Base-by-base conservation (phyloP, 2,329 filamentous ascomycete species). In the Dactylellina parvicollis region DNA sequence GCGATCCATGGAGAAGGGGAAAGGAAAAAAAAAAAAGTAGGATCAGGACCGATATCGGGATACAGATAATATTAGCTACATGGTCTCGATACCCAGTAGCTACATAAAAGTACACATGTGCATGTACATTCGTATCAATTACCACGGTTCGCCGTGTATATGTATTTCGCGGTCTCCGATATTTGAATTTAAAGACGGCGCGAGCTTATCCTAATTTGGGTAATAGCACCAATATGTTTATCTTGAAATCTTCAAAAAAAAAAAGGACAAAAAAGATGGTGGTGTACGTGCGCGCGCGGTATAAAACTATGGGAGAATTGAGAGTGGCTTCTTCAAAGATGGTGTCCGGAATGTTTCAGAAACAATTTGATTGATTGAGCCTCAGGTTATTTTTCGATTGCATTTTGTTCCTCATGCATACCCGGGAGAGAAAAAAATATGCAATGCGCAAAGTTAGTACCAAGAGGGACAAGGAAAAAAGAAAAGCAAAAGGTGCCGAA, bases 271-370 rank as follows among this genome's bases (percentile, higher is more conserved):
- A 3, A 49, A 56, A 56, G 52, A 24, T 24, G n/a, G 28, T 22
- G 30, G 7, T 30, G 26, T 8, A 26, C 7, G 52, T 22, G 32
- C n/a, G 52, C 52, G 34, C n/a, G 28, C 47, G 26, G 47, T 52
- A 52, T 52, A 34, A 36, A 34, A 14, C 26, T 52, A n/a, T 4
- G 26, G 12, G n/a, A 16, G 5, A 42, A 56, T 22, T 24, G 20
- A 42, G 34, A 56, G 52, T 42, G 52, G 26, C 18, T 56, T 40
- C 20, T 8, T 4, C 9, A 22, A 56, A 30, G 52, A 59, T 64
- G 59, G 67, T 72, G 67, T 64, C 38, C 52, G n/a, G 36, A 40
- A 66, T 73, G 69, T 73, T 73, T 73, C 59, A 73, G 16, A 61
- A 60, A 66, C 30, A 49, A n/a, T 14, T 52, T 36, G 28, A 47